A percentile compares a stretch with the other conserved stretches of the same genome.
phyloP scores from a whole-genome alignment of 192 early-diverging fungal species.

The Podila horticola region DNA sequence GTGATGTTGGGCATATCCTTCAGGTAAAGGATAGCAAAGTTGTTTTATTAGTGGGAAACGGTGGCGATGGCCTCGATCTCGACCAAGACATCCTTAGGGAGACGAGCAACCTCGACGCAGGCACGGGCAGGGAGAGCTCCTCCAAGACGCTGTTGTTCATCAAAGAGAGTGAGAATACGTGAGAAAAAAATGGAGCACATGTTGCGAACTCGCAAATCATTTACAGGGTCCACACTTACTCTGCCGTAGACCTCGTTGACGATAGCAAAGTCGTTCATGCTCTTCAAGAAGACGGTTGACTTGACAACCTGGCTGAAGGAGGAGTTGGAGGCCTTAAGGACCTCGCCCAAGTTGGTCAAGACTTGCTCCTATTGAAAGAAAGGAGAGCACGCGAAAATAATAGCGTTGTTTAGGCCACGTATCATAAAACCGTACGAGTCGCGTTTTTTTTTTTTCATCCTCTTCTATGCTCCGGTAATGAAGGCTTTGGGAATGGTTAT shows the following conservation, averaged over 20 bases:
- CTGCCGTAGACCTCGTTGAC: slow-evolving; percentile 93
- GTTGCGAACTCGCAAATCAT: no score
- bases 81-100: slow-evolving; percentile 90
- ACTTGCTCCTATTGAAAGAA: slow-evolving; percentile 58
- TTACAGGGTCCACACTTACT: slow-evolving; percentile 43
- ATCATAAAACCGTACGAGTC: no score
- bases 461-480: no score
- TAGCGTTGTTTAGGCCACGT: no score
- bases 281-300: slow-evolving; percentile 95
- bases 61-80: slow-evolving; percentile 94
- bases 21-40: neutral
- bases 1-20: no score
- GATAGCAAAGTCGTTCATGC: slow-evolving; percentile 88
- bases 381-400: no score
- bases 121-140: slow-evolving; percentile 76
- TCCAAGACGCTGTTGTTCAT: slow-evolving; percentile 62
- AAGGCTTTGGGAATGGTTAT: no score
- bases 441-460: no score
- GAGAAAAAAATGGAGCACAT: neutral
- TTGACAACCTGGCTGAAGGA: slow-evolving; percentile 90
- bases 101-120: slow-evolving; percentile 89
- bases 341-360: slow-evolving; percentile 85
- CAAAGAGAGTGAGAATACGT: neutral
- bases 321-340: slow-evolving; percentile 84
- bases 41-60: slow-evolving; percentile 55